Conservation (phyloP, 257 asterid genomes). For the Fraxinus quadrangulata region DNA sequence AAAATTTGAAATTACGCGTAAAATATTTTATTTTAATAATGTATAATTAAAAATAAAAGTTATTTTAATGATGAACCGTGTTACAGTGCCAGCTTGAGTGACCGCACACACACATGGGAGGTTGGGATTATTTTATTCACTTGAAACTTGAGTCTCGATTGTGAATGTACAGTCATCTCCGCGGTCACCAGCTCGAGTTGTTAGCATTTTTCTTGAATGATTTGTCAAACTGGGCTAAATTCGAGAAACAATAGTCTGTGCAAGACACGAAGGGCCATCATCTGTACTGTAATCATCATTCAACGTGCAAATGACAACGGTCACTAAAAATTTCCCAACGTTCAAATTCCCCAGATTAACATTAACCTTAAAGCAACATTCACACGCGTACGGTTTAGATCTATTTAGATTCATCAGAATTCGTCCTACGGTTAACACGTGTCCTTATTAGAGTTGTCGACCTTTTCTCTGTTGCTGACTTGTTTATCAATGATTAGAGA, state of each 20-base stretch:
- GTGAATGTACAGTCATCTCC: no score
- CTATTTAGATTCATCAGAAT: not conserved
- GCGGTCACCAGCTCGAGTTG: no score
- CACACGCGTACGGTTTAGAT: not conserved
- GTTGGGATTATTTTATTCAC: no score
- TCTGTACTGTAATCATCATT: not conserved
- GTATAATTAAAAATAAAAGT: no score
- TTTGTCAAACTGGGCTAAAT: no score
- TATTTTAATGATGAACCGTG: no score
- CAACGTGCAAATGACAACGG: not conserved
- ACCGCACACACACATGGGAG: no score
- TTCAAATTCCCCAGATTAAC: not conserved
- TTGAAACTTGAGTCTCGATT: no score
- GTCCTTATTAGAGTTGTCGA: not conserved
- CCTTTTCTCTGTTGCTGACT: constrained; percentile 19
- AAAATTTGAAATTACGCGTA: no score
- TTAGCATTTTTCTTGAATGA: no score
- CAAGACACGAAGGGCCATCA: not conserved
- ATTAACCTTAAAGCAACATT: not conserved
- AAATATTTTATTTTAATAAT: no score
- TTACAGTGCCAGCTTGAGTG: no score
- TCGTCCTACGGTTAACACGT: not conserved
- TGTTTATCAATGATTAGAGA: constrained; percentile 32
- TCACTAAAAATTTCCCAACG: not conserved
- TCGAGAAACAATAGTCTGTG: not conserved